Percentiles rank a stretch among this genome's conserved stretches.
phyloP scores from a whole-genome alignment of 495 filamentous ascomycete genomes.

The Penicillium malachiteum region DNA sequence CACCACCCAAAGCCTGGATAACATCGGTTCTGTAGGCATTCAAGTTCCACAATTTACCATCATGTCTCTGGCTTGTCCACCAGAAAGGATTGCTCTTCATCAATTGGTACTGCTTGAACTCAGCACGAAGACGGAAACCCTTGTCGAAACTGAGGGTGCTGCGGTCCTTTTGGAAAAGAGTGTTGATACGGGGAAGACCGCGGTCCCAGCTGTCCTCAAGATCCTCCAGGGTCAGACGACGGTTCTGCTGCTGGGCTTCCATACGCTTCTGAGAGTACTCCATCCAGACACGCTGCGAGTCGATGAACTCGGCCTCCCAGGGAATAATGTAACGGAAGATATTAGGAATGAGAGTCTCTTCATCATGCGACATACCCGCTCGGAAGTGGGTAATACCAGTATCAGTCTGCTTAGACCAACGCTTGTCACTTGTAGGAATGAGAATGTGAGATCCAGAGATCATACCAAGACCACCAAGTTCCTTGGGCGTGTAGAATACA shows the following conservation, averaged over 20 bases:
- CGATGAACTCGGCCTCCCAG: conserved; percentile 99
- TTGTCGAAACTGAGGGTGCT: conserved; percentile 99
- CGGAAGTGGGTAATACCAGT: conserved; percentile 97
- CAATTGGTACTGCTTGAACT: conserved; percentile 97
- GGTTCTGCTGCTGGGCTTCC: conserved; percentile 97
- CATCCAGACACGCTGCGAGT: conserved; percentile 98
- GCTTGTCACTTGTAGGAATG: conserved; percentile 96
- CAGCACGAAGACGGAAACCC: conserved; percentile 90
- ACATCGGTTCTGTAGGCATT: conserved; percentile 98
- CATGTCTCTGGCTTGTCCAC: conserved; percentile 98
- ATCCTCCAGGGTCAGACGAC: conserved; percentile 92
- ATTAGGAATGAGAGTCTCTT: conserved; percentile 96
- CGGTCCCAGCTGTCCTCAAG: conserved; percentile 99
- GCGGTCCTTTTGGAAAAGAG: conserved; percentile 97
- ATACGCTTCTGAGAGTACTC: conserved; percentile 98
- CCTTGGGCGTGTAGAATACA: conserved; percentile 99
- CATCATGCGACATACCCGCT: conserved; percentile 97
- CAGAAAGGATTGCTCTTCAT: conserved; percentile 99
- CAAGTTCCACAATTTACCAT: conserved; percentile 98
- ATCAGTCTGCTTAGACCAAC: conserved; percentile 98
- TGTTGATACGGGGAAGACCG: conserved; percentile 97
- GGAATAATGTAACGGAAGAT: conserved; percentile 99
- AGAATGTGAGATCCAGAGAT: conserved; percentile 98
- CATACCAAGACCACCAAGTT: conserved; percentile 97
- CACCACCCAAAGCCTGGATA: conserved; percentile 96